These are phyloP conservation scores for Haberlea rhodopensis DNA, from an alignment of 257 asterid genomes.

Conservation along the genomic window DNA sequence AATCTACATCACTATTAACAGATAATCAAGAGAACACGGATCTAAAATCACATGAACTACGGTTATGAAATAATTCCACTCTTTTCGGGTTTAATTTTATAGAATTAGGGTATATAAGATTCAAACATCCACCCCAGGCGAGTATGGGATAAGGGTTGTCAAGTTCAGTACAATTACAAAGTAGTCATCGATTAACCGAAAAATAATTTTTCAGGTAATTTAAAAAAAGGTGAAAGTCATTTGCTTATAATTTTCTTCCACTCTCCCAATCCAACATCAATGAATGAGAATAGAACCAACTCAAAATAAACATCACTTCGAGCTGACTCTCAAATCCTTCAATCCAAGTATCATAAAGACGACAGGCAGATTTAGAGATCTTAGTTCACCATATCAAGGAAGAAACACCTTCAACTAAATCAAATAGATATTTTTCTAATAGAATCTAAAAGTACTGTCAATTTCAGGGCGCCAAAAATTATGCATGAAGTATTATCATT, in stretches of 20 bases:
- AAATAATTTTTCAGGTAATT: background rate
- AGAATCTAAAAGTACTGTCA: background rate
- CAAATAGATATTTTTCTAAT: background rate
- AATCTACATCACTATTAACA: background rate
- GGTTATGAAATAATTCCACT: background rate
- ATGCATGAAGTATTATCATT: background rate
- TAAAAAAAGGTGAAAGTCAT: background rate
- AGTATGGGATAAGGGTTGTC: background rate
- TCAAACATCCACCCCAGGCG: background rate
- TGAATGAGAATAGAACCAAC: background rate
- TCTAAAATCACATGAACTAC: too few relatives aligned
- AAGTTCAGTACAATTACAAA: conserved; percentile 12
- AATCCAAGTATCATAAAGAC: background rate
- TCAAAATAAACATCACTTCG: background rate
- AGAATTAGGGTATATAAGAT: background rate
- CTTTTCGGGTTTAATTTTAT: too few relatives aligned
- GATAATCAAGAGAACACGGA: background rate
- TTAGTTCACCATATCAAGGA: background rate
- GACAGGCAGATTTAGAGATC: background rate
- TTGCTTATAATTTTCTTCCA: background rate
- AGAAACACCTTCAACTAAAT: background rate
- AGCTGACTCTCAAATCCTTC: background rate
- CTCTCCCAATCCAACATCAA: background rate
- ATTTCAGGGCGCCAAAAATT: background rate
- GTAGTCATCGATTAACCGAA: background rate